Base-by-base conservation (phyloP, 192 early-diverging fungal species). In the Gryganskiella cystojenkinii region DNA sequence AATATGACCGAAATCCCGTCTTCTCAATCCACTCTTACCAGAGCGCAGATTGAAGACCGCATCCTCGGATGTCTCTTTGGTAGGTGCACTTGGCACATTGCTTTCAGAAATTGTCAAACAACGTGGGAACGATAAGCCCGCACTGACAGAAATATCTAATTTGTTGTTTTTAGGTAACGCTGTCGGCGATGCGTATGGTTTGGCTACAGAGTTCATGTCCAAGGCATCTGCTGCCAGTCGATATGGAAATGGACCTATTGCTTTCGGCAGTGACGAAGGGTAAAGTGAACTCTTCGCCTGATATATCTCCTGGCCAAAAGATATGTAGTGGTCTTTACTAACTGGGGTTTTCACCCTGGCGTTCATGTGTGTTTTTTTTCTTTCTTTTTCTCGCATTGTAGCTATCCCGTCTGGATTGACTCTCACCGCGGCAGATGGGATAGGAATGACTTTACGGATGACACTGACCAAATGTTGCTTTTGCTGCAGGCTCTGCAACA, bases 151-250 rank as follows among this genome's bases (percentile, higher is more conserved):
- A n/a, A n/a, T n/a, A n/a, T n/a, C n/a, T n/a, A n/a, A n/a, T n/a
- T n/a, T n/a, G n/a, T 43, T 60, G 43, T 30, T 19, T 46, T 56
- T 11, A 84, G 89, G 89, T 27, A 82, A 83, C 45, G 88, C 87
- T 19, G 54, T 90, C 7, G 89, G 88, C 4, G 90, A 92, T 75
- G 86, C 86, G 11, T 67, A 90, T 37, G 89, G 90, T 17, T 62
- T 92, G 19, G 82, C 90, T 0, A 87, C 89, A n/a, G 90, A 92
- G 59, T 88, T 88, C 59, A 71, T 90, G 71, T 65, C 82, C 40
- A 83, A 82, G 57, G 28, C 44, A 37, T 43, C 80, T 35, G 83
- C 86, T 4, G 61, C 24, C 19, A 28, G 58, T 49, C 46, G 78
- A 9, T 91, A 92, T 74, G 86, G 85, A 24, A 68, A 75, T 27